Evolutionary conservation across 805 yeast species (phyloP).

Genomic region (Saturnispora hagleri): DNA sequence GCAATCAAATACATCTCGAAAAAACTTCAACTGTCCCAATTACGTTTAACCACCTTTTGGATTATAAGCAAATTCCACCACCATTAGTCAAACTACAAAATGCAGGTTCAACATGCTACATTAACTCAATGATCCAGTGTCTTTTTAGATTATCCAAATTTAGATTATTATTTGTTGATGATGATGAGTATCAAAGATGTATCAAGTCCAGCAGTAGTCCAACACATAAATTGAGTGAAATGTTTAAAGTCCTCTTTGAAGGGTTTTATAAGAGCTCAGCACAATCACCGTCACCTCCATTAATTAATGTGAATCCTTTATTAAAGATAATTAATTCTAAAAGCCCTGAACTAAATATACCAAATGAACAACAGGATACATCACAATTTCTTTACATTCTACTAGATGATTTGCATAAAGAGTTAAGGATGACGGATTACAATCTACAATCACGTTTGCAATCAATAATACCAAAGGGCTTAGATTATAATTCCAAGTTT

Average conservation of each 20-base stretch:
- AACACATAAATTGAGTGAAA: constrained; percentile 30
- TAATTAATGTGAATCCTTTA: constrained; percentile 59
- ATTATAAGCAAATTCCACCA: constrained; percentile 4
- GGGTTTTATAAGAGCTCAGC: constrained; percentile 34
- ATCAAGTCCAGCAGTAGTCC: constrained; percentile 3
- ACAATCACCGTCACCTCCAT: constrained; percentile 42
- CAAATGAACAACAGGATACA: constrained; percentile 73
- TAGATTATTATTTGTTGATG: constrained; percentile 38
- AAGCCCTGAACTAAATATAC: constrained; percentile 61
- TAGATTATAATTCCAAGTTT: constrained; percentile 37
- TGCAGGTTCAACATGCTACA: constrained; percentile 67
- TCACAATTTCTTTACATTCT: constrained; percentile 65
- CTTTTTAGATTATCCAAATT: constrained; percentile 47
- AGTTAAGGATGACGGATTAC: constrained; percentile 30
- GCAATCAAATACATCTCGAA: not conserved
- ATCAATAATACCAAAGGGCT: constrained; percentile 16
- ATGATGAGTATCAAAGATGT: constrained; percentile 19
- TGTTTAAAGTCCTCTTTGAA: constrained; percentile 44
- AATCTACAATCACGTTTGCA: constrained; percentile 15
- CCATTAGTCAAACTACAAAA: constrained; percentile 41
- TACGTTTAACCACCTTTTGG: not conserved
- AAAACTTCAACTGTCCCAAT: not conserved
- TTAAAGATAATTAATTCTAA: constrained; percentile 35
- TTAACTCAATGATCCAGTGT: constrained; percentile 66
- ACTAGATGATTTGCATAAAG: constrained; percentile 62